A percentile compares a stretch with the other conserved stretches of the same genome.
Evolutionary conservation across 2,329 filamentous ascomycete genomes (phyloP).

Genomic region (Xylaria polymorpha): DNA sequence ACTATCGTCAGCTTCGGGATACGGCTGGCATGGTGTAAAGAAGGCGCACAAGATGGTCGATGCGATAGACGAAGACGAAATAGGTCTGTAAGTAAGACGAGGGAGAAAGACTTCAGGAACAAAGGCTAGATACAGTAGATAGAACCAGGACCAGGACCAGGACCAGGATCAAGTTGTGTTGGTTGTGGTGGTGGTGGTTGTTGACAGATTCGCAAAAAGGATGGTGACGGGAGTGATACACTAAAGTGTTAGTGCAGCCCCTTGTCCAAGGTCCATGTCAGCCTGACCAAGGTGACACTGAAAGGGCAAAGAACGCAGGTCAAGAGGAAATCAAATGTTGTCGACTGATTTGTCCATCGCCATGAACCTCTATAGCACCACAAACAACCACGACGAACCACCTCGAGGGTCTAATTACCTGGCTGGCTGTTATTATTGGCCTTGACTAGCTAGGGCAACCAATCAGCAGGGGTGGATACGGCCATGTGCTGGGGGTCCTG

Average conservation of each 20-base stretch:
- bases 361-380: constrained; percentile 14
- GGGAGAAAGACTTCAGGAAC: background rate
- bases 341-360: constrained; percentile 20
- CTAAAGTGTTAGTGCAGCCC: constrained; percentile 1
- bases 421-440: background rate
- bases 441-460: constrained; percentile 21
- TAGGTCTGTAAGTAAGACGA: background rate
- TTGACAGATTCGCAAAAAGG: constrained; percentile 33
- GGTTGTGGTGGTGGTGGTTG: constrained; percentile 17
- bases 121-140: background rate
- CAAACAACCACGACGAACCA: background rate
- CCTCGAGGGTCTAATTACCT: background rate
- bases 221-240: constrained; percentile 1
- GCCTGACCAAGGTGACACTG: constrained; percentile 17
- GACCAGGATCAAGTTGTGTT: no score
- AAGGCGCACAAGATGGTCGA: background rate
- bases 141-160: background rate
- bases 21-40: constrained; percentile 27
- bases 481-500: constrained; percentile 36
- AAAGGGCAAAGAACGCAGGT: constrained; percentile 10
- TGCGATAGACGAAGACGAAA: constrained; percentile 1
- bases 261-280: constrained; percentile 22
- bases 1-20: constrained; percentile 25
- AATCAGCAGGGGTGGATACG: constrained; percentile 27
- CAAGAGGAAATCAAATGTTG: constrained; percentile 27